Evolutionary conservation across 768 basidiomycete genomes (phyloP), one percentile per base, ranked within the genome.

Genomic region (Trametes coccinea): DNA sequence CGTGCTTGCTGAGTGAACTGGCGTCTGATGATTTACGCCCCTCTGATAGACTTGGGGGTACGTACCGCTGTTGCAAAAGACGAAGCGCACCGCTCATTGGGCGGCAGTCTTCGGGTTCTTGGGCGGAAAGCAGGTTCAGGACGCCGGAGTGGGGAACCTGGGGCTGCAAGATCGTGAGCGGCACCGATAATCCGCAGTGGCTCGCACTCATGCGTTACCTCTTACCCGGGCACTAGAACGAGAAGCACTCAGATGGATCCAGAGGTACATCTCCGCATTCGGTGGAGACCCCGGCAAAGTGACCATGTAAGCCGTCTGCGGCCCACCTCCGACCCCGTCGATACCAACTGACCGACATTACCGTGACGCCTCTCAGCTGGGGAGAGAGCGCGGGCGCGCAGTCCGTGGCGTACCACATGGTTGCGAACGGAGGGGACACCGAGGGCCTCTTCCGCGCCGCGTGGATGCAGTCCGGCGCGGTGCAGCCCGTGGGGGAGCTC

Each of bases 201-300:
- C 22, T 33, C 40, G 45, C 22, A 54, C n/a, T 50, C 11, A 27
- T 45, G 22, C 22, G 22, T 22, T 22, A 22, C 22, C 22, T 22
- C 22, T 22, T 22, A 22, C 22, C 22, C 22, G 22, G 22, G 22
- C 22, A 22, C 22, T 22, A 22, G 22, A 22, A 22, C 22, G 22
- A 22, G 22, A 22, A 22, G 79, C 80, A 1, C 69, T 82, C 11
- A 69, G 75, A 59, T 81, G 79, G 80, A 66, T 81, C 3, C 67
- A 75, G 33, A 66, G 70, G 14, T 74, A 82, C 52, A 79, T 78
- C 22, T 64, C 60, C 6, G 55, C 64, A 4, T 80, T 80, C 61
- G 79, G 79, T n/a, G 79, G 79, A 2, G 79, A 82, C 67, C 79
- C 75, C 1, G 64, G 44, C 14, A 77, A 76, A 60, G 78, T 82